phyloP scores from a whole-genome alignment of 2,329 filamentous ascomycete species.

The Trichoderma pleuroti region DNA sequence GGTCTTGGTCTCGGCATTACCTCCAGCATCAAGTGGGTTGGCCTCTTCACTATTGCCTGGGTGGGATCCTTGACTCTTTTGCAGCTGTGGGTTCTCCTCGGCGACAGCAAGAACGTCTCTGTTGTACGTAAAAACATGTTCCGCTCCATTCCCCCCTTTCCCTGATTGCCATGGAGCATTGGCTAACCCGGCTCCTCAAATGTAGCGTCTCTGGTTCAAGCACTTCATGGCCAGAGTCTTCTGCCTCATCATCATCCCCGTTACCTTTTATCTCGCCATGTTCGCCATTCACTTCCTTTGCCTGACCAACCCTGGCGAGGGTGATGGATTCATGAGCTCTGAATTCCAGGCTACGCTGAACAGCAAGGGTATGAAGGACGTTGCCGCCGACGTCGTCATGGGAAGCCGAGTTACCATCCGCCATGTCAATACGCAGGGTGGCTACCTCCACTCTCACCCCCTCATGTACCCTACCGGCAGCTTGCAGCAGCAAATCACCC shows the following conservation, averaged over 20 bases:
- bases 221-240: slow-evolving; percentile 89
- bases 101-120: slow-evolving; percentile 81
- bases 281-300: slow-evolving; percentile 96
- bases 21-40: slow-evolving; percentile 97
- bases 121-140: slow-evolving; percentile 50
- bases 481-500: slow-evolving; percentile 97
- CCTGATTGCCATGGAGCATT: not conserved
- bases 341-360: slow-evolving; percentile 98
- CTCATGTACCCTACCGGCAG: slow-evolving; percentile 98
- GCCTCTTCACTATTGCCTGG: slow-evolving; percentile 97
- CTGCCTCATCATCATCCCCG: slow-evolving; percentile 84
- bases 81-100: slow-evolving; percentile 92
- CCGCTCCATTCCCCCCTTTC: not conserved
- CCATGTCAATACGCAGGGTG: slow-evolving; percentile 95
- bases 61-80: slow-evolving; percentile 85
- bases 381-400: slow-evolving; percentile 85
- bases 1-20: slow-evolving; percentile 87
- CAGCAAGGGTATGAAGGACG: slow-evolving; percentile 93
- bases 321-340: slow-evolving; percentile 98
- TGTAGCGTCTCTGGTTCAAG: slow-evolving; percentile 77
- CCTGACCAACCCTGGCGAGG: slow-evolving; percentile 90
- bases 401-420: slow-evolving; percentile 83
- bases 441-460: slow-evolving; percentile 92
- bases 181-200: slow-evolving; percentile 20
- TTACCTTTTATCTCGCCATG: slow-evolving; percentile 92